Percentiles rank a stretch among this genome's conserved stretches.
Evolutionary conservation across 2,329 filamentous ascomycete species (phyloP).

Genomic region (Chrysosporium queenslandicum): DNA sequence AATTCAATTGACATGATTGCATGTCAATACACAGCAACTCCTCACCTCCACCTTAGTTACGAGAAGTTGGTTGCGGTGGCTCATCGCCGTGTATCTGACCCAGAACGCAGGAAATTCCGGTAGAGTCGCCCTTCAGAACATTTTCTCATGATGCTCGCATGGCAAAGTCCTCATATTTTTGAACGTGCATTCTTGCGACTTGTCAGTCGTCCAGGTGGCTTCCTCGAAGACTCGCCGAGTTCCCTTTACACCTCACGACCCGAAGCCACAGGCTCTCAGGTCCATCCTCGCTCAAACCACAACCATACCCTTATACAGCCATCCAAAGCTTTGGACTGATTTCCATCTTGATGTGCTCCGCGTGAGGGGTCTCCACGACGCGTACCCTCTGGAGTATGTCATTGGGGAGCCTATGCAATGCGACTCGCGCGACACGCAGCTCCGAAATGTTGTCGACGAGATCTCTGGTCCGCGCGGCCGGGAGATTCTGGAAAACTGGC

Average conservation of each 20-base stretch:
- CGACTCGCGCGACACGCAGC: neutral
- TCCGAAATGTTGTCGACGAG: neutral
- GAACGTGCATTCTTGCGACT: no score
- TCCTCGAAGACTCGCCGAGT: no score
- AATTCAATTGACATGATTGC: no score
- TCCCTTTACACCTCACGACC: neutral
- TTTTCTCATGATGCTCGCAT: no score
- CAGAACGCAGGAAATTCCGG: no score
- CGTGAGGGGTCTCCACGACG: neutral
- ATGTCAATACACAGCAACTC: no score
- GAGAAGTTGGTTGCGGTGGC: no score
- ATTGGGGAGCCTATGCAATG: neutral
- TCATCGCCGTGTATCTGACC: no score
- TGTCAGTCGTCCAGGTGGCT: no score
- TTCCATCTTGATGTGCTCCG: constrained; percentile 7
- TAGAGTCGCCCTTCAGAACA: no score
- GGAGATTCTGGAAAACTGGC: neutral
- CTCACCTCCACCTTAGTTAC: no score
- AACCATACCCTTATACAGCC: constrained; percentile 1
- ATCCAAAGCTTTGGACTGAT: constrained; percentile 9
- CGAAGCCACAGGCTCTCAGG: neutral
- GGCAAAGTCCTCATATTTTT: no score
- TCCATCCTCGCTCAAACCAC: constrained; percentile 8
- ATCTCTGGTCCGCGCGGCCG: neutral
- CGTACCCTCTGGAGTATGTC: constrained; percentile 4